Conservation (phyloP, 345 rosid genomes). For the Pistacia integerrima region DNA sequence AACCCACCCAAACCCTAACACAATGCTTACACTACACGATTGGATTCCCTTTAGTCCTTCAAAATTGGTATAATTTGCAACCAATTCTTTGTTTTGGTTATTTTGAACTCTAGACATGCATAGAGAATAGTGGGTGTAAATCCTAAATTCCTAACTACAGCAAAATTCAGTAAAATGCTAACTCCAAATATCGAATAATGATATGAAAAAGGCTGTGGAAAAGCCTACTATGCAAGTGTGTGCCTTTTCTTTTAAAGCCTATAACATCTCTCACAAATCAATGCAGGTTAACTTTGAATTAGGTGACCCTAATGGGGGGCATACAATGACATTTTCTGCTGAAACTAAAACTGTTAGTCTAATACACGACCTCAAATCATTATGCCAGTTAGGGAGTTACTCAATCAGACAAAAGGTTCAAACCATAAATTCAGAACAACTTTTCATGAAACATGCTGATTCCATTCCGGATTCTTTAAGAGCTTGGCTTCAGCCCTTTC, state of each 20-base stretch:
- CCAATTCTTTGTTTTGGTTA: neutral
- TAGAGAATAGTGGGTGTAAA: neutral
- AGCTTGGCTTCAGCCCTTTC: neutral
- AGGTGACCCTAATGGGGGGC: too few species aligned
- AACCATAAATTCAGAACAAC: too few species aligned
- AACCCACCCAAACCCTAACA: too few species aligned
- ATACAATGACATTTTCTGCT: neutral
- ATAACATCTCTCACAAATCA: neutral
- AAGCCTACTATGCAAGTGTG: neutral
- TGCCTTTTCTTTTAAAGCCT: neutral
- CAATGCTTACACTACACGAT: neutral
- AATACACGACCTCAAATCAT: neutral
- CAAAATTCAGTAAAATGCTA: neutral
- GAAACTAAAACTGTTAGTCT: too few species aligned
- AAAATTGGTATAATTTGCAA: neutral
- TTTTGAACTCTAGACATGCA: neutral
- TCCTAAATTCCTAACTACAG: neutral
- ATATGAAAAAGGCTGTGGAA: neutral
- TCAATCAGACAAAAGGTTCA: too few species aligned
- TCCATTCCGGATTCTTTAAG: neutral
- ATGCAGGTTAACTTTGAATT: too few species aligned
- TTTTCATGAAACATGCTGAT: too few species aligned
- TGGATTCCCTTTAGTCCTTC: neutral
- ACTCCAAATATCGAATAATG: neutral
- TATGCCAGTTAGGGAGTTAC: neutral